Conservation (phyloP, 495 filamentous ascomycete species). For the Podospora tetraspora region DNA sequence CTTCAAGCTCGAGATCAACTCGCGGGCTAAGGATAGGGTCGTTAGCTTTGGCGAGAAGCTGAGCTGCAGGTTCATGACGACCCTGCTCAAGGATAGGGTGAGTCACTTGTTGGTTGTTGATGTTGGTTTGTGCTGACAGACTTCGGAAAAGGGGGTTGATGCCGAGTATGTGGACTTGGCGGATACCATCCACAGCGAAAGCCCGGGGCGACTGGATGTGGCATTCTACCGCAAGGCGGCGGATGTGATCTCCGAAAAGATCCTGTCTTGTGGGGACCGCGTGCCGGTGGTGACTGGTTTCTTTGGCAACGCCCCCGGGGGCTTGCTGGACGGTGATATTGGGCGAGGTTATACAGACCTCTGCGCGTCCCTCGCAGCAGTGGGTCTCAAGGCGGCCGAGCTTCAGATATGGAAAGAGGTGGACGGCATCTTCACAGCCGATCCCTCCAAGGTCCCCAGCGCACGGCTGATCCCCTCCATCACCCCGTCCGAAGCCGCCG, state of each 20-base stretch:
- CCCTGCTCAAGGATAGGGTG: conserved; percentile 62
- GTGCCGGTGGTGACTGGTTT: conserved; percentile 81
- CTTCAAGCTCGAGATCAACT: conserved; percentile 66
- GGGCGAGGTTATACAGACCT: conserved; percentile 88
- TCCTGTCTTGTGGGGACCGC: conserved; percentile 61
- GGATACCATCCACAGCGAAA: conserved; percentile 62
- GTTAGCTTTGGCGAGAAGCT: conserved; percentile 92
- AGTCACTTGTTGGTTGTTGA: background rate
- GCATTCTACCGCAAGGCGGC: conserved; percentile 76
- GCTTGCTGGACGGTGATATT: conserved; percentile 67
- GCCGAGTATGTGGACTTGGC: conserved; percentile 84
- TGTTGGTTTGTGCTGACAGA: background rate
- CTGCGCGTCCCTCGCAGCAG: conserved; percentile 76
- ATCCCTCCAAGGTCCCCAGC: conserved; percentile 82
- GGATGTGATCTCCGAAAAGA: conserved; percentile 56
- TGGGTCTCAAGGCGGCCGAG: conserved; percentile 70
- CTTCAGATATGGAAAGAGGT: conserved; percentile 93
- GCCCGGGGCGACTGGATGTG: conserved; percentile 59
- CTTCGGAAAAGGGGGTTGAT: conserved; percentile 52
- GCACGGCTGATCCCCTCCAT: conserved; percentile 70
- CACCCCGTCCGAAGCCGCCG: conserved; percentile 81
- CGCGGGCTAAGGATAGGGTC: conserved; percentile 79
- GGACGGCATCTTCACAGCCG: conserved; percentile 85
- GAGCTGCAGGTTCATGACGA: conserved; percentile 80
- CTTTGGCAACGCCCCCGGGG: conserved; percentile 80